A percentile compares a stretch with the other conserved stretches of the same genome.
Evolutionary conservation across 169 alveolate species (phyloP).

Genomic region (Cryptosporidium muris): DNA sequence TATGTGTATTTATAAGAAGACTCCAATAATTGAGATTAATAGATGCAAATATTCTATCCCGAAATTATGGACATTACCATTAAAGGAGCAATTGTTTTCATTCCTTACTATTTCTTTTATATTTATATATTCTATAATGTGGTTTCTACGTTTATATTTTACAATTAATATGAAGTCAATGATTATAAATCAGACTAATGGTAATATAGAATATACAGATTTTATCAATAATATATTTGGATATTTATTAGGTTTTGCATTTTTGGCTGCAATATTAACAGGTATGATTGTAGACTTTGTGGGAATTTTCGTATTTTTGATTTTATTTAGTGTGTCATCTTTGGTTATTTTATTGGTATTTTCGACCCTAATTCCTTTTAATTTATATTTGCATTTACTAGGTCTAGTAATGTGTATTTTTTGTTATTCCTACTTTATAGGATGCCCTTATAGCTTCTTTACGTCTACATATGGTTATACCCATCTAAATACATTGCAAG

Average conservation of each 20-base stretch:
- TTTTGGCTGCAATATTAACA: slow-evolving; percentile 34
- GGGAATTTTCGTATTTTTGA: slow-evolving; percentile 29
- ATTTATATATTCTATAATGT: slow-evolving; percentile 46
- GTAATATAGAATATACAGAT: slow-evolving; percentile 29
- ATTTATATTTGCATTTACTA: slow-evolving; percentile 27
- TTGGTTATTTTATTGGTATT: slow-evolving; percentile 30
- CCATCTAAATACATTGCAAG: slow-evolving; percentile 44
- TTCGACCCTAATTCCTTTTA: slow-evolving; percentile 32
- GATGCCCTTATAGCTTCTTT: slow-evolving; percentile 54
- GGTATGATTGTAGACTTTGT: slow-evolving; percentile 54
- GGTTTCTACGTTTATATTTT: slow-evolving; percentile 57
- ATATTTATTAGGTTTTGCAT: slow-evolving; percentile 31
- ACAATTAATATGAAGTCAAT: slow-evolving; percentile 57
- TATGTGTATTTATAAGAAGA: slow-evolving; percentile 4
- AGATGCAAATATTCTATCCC: slow-evolving; percentile 61
- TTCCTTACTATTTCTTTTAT: slow-evolving; percentile 25
- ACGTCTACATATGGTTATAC: slow-evolving; percentile 56
- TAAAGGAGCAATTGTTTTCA: slow-evolving; percentile 43
- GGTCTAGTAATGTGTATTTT: slow-evolving; percentile 56
- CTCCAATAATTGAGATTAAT: slow-evolving; percentile 30
- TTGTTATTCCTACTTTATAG: slow-evolving; percentile 65
- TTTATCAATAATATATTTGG: slow-evolving; percentile 44
- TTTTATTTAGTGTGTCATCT: slow-evolving; percentile 39
- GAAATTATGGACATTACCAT: slow-evolving; percentile 38
- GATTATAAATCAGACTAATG: slow-evolving; percentile 28